Evolutionary conservation across 2,329 filamentous ascomycete species (phyloP).

Genomic region (Xylaria sp.): DNA sequence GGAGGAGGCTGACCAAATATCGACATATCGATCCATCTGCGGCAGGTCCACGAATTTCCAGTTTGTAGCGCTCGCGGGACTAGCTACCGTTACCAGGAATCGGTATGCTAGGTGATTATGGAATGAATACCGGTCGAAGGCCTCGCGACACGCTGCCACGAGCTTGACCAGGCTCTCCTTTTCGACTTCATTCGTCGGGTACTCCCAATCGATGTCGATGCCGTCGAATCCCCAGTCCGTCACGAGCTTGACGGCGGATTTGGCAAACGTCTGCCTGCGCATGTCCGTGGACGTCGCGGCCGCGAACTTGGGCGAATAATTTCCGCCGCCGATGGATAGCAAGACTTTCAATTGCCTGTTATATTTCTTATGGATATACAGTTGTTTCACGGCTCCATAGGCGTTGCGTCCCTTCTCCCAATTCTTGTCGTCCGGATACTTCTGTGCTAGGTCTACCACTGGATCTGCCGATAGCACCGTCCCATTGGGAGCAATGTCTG

Average conservation of each 20-base stretch:
- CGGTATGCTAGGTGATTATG: conserved; percentile 52
- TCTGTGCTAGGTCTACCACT: conserved; percentile 73
- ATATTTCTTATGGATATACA: conserved; percentile 79
- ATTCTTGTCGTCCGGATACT: conserved; percentile 74
- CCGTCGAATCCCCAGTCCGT: conserved; percentile 73
- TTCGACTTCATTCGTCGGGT: conserved; percentile 55
- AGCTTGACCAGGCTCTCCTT: conserved; percentile 56
- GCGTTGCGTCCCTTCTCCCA: conserved; percentile 63
- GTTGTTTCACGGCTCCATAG: conserved; percentile 81
- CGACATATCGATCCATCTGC: conserved; percentile 67
- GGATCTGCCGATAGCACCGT: conserved; percentile 68
- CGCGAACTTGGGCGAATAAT: conserved; percentile 76
- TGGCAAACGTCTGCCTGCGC: conserved; percentile 73
- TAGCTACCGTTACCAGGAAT: conserved; percentile 64
- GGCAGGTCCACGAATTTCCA: conserved; percentile 62
- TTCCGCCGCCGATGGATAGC: conserved; percentile 86
- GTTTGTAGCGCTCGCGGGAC: conserved; percentile 60
- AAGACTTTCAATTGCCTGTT: conserved; percentile 82
- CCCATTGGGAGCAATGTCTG: conserved; percentile 58
- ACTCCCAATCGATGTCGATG: conserved; percentile 69
- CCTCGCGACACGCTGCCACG: conserved; percentile 56
- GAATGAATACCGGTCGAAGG: conserved; percentile 48
- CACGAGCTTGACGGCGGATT: conserved; percentile 74
- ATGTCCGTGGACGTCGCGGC: conserved; percentile 69
- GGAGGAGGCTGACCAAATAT: conserved; percentile 59